A percentile compares a stretch with the other conserved stretches of the same genome.
Conservation (phyloP, 2,329 filamentous ascomycete species). For the Penicillium concentricum region DNA sequence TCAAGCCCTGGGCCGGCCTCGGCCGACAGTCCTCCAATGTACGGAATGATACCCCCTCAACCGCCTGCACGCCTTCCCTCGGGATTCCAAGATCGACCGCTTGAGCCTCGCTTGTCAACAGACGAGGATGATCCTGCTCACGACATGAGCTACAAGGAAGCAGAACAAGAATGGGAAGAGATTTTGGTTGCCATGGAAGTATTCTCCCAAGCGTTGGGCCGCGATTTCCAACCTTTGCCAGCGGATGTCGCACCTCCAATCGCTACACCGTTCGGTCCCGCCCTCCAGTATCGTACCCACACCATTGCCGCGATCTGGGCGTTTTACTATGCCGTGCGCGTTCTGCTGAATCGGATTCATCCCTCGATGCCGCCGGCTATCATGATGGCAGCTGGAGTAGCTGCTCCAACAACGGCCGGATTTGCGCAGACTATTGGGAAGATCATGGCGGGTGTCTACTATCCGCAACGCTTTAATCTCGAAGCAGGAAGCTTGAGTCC, state of each 20-base stretch:
- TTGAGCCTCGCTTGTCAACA: slow-evolving; percentile 7
- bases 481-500: slow-evolving; percentile 64
- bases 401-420: slow-evolving; percentile 67
- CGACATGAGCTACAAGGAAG: slow-evolving; percentile 64
- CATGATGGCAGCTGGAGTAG: slow-evolving; percentile 79
- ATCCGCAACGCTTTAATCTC: slow-evolving; percentile 39
- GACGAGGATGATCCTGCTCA: slow-evolving; percentile 57
- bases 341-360: slow-evolving; percentile 77
- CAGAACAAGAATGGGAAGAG: slow-evolving; percentile 71
- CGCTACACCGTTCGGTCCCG: slow-evolving; percentile 75
- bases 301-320: slow-evolving; percentile 87
- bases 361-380: slow-evolving; percentile 89
- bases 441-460: slow-evolving; percentile 70
- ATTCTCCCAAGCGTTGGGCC: slow-evolving; percentile 61
- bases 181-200: slow-evolving; percentile 44
- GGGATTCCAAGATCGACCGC: slow-evolving; percentile 53
- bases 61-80: slow-evolving; percentile 46
- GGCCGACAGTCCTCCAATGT: slow-evolving; percentile 42
- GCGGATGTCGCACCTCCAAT: slow-evolving; percentile 63
- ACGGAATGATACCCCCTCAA: slow-evolving; percentile 49
- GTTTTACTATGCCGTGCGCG: slow-evolving; percentile 80
- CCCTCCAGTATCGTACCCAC: slow-evolving; percentile 78
- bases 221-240: slow-evolving; percentile 73
- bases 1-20: slow-evolving; percentile 5
- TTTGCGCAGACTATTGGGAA: slow-evolving; percentile 75